These are phyloP conservation scores for Dipodascus albidus DNA, from an alignment of 805 yeast genomes.

Conservation along the genomic window DNA sequence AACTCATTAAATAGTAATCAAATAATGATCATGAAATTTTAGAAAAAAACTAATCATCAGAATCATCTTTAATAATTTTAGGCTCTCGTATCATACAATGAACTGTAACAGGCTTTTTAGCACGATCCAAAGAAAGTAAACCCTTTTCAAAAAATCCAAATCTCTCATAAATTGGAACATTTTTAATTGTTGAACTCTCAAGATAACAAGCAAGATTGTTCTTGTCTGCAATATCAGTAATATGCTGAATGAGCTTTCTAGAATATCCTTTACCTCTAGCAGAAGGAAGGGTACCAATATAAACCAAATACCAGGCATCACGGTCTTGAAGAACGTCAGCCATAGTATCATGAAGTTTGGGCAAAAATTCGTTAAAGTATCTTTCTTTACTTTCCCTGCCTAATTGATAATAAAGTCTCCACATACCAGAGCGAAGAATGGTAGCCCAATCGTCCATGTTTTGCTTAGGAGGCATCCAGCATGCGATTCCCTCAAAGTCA, in stretches of 20 bases:
- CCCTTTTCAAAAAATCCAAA: constrained; percentile 32
- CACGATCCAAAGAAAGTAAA: constrained; percentile 9
- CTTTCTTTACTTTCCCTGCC: constrained; percentile 35
- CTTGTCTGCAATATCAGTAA: constrained; percentile 31
- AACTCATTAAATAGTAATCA: not conserved
- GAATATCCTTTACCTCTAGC: constrained; percentile 53
- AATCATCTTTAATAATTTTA: constrained; percentile 5
- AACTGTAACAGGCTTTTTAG: constrained; percentile 10
- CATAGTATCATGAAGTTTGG: constrained; percentile 34
- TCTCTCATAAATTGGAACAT: constrained; percentile 41
- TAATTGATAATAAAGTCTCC: constrained; percentile 30
- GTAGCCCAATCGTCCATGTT: constrained; percentile 18
- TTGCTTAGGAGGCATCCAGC: constrained; percentile 24
- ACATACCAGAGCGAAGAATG: constrained; percentile 17
- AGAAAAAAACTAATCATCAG: constrained; percentile 1
- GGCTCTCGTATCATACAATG: constrained; percentile 21
- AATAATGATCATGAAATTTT: too few relatives aligned
- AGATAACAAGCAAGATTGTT: constrained; percentile 33
- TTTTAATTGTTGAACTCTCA: constrained; percentile 46
- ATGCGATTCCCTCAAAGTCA: constrained; percentile 34
- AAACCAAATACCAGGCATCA: constrained; percentile 45
- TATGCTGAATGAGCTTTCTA: constrained; percentile 38
- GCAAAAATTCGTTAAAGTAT: constrained; percentile 39
- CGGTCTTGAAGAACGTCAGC: constrained; percentile 32
- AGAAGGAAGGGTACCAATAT: constrained; percentile 44